These are phyloP conservation scores for Didymella keratinophila DNA, from an alignment of 2,329 filamentous ascomycete species.

Conservation along the genomic window DNA sequence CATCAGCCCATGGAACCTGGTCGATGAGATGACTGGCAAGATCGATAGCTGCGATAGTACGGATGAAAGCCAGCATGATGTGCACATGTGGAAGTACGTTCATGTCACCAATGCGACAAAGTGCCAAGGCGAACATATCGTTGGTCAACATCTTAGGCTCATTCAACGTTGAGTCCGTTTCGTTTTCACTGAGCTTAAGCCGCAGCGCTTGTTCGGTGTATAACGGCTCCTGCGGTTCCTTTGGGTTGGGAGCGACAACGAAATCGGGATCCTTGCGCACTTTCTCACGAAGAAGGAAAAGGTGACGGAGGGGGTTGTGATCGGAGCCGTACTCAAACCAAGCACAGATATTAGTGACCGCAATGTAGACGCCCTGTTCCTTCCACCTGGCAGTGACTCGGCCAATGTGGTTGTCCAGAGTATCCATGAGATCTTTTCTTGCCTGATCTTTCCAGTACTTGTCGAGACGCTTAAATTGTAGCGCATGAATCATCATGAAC, in stretches of 20 bases:
- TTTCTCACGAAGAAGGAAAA: constrained; percentile 24
- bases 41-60: constrained; percentile 48
- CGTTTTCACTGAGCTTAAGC: background rate
- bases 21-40: constrained; percentile 42
- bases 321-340: constrained; percentile 63
- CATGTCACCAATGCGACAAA: constrained; percentile 63
- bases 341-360: constrained; percentile 63
- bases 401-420: constrained; percentile 67
- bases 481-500: constrained; percentile 69
- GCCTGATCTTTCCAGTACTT: no score
- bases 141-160: constrained; percentile 54
- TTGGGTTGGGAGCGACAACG: no score
- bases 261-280: background rate
- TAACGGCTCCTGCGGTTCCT: background rate
- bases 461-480: constrained; percentile 60
- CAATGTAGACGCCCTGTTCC: constrained; percentile 65
- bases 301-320: constrained; percentile 49
- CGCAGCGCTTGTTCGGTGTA: constrained; percentile 11
- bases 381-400: constrained; percentile 62
- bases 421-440: no score
- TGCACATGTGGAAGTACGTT: constrained; percentile 71
- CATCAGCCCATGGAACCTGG: constrained; percentile 62
- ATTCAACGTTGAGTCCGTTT: constrained; percentile 34
- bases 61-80: constrained; percentile 68
- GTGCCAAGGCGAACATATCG: constrained; percentile 57